phyloP scores from a whole-genome alignment of 257 asterid genomes.

The Dorcoceras hygrometricum region DNA sequence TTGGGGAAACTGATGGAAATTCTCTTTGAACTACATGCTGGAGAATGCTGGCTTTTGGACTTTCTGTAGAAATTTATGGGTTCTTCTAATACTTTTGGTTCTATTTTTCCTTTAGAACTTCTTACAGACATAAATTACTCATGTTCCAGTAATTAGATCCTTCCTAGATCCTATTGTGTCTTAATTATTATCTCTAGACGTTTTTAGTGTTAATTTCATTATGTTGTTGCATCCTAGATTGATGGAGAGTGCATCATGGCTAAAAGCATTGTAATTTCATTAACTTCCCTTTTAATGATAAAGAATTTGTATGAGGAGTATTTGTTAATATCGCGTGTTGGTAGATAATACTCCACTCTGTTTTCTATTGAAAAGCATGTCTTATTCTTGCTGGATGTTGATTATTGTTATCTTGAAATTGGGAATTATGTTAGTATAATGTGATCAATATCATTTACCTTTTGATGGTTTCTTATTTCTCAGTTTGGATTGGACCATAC shows the following conservation, averaged over 20 bases:
- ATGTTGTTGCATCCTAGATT: background rate
- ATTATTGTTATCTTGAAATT: background rate
- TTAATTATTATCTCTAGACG: background rate
- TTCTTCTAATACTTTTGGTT: too few species aligned
- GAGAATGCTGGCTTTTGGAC: too few species aligned
- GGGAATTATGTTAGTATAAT: background rate
- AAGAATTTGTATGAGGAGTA: too few species aligned
- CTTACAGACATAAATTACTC: background rate
- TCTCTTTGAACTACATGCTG: background rate
- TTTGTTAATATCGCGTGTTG: background rate
- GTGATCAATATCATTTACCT: slow-evolving; percentile 6
- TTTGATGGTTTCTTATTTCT: slow-evolving; percentile 23
- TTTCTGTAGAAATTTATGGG: background rate
- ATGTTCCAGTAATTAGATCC: background rate
- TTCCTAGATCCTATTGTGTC: background rate
- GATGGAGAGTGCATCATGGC: background rate
- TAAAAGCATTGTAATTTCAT: too few species aligned
- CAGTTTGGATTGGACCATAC: slow-evolving; percentile 99
- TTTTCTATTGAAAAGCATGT: background rate
- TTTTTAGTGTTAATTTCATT: background rate
- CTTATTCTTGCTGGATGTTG: background rate
- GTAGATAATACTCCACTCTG: background rate
- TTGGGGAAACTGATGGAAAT: background rate
- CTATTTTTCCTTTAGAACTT: too few species aligned
- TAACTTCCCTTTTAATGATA: background rate